phyloP scores from a whole-genome alignment of 2,329 filamentous ascomycete species.

The Ceratocystis alfenasii region DNA sequence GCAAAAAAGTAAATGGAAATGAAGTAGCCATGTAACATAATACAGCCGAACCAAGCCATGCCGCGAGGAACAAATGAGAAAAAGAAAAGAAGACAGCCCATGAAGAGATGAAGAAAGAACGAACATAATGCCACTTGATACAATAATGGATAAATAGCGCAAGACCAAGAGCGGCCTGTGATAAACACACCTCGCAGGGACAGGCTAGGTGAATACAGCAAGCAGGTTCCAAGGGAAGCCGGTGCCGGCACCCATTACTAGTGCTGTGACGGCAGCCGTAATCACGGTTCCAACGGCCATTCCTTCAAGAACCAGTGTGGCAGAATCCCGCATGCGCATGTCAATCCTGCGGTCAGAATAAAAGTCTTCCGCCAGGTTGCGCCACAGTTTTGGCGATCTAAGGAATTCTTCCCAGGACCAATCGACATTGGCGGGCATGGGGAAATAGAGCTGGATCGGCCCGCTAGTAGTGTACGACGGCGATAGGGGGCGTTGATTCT shows the following conservation, averaged over 20 bases:
- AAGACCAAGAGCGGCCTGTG: neutral
- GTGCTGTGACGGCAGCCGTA: constrained; percentile 13
- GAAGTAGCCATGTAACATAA: neutral
- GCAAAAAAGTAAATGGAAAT: neutral
- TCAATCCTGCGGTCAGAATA: constrained; percentile 44
- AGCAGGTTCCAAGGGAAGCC: constrained; percentile 3
- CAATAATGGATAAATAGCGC: neutral
- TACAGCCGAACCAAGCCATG: neutral
- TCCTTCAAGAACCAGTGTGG: constrained; percentile 56
- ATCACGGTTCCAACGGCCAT: constrained; percentile 32
- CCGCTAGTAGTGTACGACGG: constrained; percentile 15
- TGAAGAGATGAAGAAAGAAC: neutral
- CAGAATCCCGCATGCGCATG: constrained; percentile 57
- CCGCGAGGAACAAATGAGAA: neutral
- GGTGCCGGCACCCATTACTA: constrained; percentile 11
- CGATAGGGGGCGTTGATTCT: constrained; percentile 5
- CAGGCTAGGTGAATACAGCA: neutral
- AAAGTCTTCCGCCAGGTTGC: constrained; percentile 18
- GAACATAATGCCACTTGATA: neutral
- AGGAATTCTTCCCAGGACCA: constrained; percentile 19
- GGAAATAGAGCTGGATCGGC: constrained; percentile 17
- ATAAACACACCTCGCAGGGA: neutral
- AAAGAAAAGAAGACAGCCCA: neutral
- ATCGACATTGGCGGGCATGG: constrained; percentile 9
- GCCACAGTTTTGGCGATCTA: constrained; percentile 18